Base-by-base conservation (phyloP, 768 basidiomycete species). In the Phylloporus sp. region DNA sequence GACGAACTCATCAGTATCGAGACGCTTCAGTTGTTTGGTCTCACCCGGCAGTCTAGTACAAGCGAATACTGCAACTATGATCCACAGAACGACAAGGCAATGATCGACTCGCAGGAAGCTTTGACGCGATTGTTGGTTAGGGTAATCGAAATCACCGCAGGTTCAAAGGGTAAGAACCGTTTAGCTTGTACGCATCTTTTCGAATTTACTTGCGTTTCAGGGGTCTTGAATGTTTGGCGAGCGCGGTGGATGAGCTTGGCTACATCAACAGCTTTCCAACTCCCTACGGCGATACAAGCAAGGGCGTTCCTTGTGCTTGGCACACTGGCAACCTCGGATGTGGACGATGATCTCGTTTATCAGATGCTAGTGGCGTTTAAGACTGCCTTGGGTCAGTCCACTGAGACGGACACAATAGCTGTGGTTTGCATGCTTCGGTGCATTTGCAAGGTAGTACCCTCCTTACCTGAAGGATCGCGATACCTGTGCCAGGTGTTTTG, bases 221-320 rank as follows among this genome's bases (percentile, higher is more conserved):
- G 84, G 10, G 65, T 90, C 4, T 67, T 87, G 24, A 96, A 96
- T 59, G 79, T 87, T 4, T 96, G 93, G 93, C 79, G 86, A 48
- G 90, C 92, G 22, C 77, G 93, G 28, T 95, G 92, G 91, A 92
- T 92, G 86, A 82, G 89, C 33, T 64, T 96, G 47, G 81, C 91
- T 13, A 86, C 88, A 1, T 81, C 89, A 1, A 88, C 87, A 0
- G 90, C 92, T 18, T 95, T 95, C 70, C 93, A 95, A 58, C 77
- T 86, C 38, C 90, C 88, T 4, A 85, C 90, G 0, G 82, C 86
- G 3, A 79, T 92, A n/a, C 93, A 95, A 61, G 81, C 86, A 22
- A 82, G 90, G 9, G 87, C 90, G 0, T 95, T 94, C 63, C 78
- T 87, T 26, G 81, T 86, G 4, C 76, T 96, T 9, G 88, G 88